A percentile compares a stretch with the other conserved stretches of the same genome.
Conservation (phyloP, 371 early-diverging fungal species). For the Mortierella sp. region DNA sequence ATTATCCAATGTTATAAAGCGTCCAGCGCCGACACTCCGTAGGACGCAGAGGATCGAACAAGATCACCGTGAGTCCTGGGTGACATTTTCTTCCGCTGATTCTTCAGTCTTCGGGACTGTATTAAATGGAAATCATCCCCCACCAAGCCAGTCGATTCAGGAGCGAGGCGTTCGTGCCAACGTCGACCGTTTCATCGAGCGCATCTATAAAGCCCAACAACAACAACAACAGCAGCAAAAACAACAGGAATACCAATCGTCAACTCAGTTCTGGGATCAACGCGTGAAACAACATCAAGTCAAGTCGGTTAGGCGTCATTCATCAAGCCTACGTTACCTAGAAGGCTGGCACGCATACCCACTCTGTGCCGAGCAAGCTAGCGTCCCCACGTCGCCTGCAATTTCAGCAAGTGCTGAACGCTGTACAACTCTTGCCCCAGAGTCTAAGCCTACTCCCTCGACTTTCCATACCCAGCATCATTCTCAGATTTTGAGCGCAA, state of each 20-base stretch:
- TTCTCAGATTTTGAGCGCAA: no score
- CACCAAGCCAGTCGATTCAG: slow-evolving; percentile 11
- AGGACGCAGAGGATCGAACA: neutral
- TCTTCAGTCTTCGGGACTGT: slow-evolving; percentile 20
- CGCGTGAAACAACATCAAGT: neutral
- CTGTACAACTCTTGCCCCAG: no score
- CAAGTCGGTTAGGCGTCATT: no score
- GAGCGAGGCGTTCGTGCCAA: slow-evolving; percentile 2
- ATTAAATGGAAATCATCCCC: slow-evolving; percentile 5
- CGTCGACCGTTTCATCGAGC: slow-evolving; percentile 15
- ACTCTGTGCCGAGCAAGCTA: no score
- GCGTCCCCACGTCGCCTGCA: no score
- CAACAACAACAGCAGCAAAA: neutral
- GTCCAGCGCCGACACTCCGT: neutral
- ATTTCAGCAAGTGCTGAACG: no score
- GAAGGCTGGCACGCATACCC: no score
- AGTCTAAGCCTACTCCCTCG: no score
- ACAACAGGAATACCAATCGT: neutral
- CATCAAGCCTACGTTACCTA: no score
- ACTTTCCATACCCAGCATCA: no score
- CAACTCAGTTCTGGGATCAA: neutral
- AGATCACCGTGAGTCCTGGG: slow-evolving; percentile 26
- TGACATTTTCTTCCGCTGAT: slow-evolving; percentile 18
- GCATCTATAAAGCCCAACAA: neutral
- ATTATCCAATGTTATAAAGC: neutral